Base-by-base conservation (phyloP, 257 asterid species). In the Solanum peruvianum region DNA sequence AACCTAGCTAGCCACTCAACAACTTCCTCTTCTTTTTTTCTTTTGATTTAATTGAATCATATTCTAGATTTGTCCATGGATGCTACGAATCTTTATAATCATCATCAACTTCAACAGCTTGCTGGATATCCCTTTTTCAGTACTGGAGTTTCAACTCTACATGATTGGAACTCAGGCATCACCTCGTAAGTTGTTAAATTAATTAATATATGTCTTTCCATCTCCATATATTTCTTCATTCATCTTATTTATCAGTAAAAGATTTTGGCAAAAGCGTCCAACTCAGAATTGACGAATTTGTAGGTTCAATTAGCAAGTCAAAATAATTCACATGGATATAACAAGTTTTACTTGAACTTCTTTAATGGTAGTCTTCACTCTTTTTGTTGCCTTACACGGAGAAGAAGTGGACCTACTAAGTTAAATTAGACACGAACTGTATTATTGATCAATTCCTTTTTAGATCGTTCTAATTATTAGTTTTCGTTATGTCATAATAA, bases 51-150 rank as follows among this genome's bases (percentile, higher is more conserved):
- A 42, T 31, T 27, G 84, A 78, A 78, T 45, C 60, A 16, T 78
- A 44, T 78, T 15, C 44, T 16, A 47, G 85, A 45, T 80, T 49
- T 62, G 49, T 66, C 72, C 73, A 90, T 90, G 92, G 91, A 89
- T 83, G 88, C 92, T 37, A 82, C 87, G 71, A 88, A 90, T 85
- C 78, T 87, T 88, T 80, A 72, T 80, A 82, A 88, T 4, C 85
- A 88, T 66, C 84, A 75, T 35, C 90, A 86, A 8, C 86, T n/a
- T 20, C 89, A 69, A 27, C 89, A 88, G 62, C 78, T 78, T 42
- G 56, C 86, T 84, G 86, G 67, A 29, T 86, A 78, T 66, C 67
- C 87, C 25, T 33, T 88, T 49, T 86, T 20, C 64, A 56, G 23
- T 4, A 18, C 78, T 20, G 84, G 87, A 52, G 42, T 72, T 29